phyloP scores from a whole-genome alignment of 306 rosid genomes.

The Prunus mongolica region DNA sequence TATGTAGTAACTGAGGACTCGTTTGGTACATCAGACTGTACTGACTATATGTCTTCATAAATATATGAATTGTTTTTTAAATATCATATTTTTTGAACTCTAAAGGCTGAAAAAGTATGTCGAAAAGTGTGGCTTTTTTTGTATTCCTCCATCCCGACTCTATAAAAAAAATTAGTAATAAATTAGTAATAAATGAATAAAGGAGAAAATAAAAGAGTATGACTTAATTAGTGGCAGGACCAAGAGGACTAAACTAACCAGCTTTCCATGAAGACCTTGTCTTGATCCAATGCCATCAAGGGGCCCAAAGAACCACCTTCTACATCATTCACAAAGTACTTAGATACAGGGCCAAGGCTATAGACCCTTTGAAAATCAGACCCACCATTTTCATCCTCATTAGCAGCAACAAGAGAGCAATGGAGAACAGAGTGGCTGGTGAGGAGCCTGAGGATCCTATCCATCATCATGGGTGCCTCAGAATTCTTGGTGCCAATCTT shows the following conservation, averaged over 20 bases:
- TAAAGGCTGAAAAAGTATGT: too few relatives aligned
- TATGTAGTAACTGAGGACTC: rapidly evolving
- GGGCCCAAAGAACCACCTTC: constrained; percentile 48
- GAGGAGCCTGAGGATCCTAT: constrained; percentile 47
- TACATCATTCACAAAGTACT: constrained; percentile 23
- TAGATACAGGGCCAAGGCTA: constrained; percentile 27
- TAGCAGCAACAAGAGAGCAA: constrained; percentile 17
- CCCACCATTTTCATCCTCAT: not conserved
- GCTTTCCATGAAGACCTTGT: constrained; percentile 28
- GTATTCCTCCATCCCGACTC: too few relatives aligned
- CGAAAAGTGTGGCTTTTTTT: too few relatives aligned
- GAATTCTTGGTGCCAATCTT: constrained; percentile 31
- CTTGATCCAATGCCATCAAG: constrained; percentile 16
- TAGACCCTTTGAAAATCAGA: constrained; percentile 25
- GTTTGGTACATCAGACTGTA: too few relatives aligned
- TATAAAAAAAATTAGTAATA: too few relatives aligned
- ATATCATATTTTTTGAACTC: too few relatives aligned
- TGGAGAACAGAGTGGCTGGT: constrained; percentile 38
- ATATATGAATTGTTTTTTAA: too few relatives aligned
- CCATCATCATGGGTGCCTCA: constrained; percentile 40
- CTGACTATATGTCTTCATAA: too few relatives aligned
- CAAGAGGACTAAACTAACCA: constrained; percentile 24
- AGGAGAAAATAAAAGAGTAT: too few relatives aligned
- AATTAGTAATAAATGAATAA: too few relatives aligned
- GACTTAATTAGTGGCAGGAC: too few relatives aligned